Evolutionary conservation across 2,329 filamentous ascomycete genomes (phyloP), one percentile per base, ranked within the genome.

Genomic region (Xylariomycetidae sp.): DNA sequence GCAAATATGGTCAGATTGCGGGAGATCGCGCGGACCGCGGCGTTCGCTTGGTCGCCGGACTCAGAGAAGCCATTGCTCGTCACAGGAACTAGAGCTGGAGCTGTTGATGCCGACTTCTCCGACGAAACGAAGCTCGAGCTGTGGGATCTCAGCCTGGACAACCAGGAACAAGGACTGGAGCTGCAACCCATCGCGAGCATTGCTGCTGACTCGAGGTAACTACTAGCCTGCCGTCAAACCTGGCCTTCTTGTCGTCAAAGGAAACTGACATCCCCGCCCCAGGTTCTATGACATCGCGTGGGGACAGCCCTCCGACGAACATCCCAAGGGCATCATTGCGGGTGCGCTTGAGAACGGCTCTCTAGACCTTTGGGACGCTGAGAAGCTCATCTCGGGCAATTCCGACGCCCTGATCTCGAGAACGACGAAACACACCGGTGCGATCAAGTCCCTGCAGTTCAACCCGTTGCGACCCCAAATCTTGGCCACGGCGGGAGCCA

Each of bases 211-310:
- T 88, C 90, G 38, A 92, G 86, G 89, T 94, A 77, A 47, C 23
- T 25, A 24, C n/a, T 25, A 36, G 57, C 25, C 25, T 20, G 16
- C n/a, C 26, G 15, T 25, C 14, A 24, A 10, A 22, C 31, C 18
- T 32, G 24, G 25, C 9, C 23, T 25, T 29, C 27, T n/a, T 23
- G 22, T 19, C 13, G 32, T 38, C 37, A 25, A n/a, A n/a, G n/a
- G n/a, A n/a, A n/a, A n/a, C 50, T 54, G 28, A 55, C 39, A 20
- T 12, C 27, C 38, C 33, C 23, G 23, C 26, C 4, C 17, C 55
- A 95, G 92, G 53, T 98, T 98, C 63, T 92, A 95, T 61, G 92
- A 96, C 57, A 84, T 98, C 58, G 88, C 90, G 40, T 98, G 92
- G 92, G 83, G 87, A 36, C 79, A 84, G 46, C 79, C 85, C 29